Evolutionary conservation across 495 filamentous ascomycete genomes (phyloP).

Genomic region (Parathielavia appendiculata): DNA sequence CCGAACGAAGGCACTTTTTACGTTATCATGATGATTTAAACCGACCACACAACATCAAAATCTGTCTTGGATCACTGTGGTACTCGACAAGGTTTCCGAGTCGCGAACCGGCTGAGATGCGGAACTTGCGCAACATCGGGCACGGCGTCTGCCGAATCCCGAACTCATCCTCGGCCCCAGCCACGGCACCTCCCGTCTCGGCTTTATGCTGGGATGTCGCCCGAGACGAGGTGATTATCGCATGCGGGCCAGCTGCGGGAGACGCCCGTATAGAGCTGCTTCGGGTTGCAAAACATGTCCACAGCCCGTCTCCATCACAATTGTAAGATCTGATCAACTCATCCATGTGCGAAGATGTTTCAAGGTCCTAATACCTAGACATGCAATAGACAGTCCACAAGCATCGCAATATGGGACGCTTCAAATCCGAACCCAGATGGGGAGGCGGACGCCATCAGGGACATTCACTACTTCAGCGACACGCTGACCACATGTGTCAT

Average conservation of each 20-base stretch:
- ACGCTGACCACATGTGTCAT: constrained; percentile 70
- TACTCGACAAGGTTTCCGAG: not conserved
- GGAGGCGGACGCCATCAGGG: constrained; percentile 62
- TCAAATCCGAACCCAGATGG: constrained; percentile 65
- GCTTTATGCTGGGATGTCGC: constrained; percentile 72
- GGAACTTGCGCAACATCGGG: constrained; percentile 70
- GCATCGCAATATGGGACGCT: constrained; percentile 83
- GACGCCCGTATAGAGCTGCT: constrained; percentile 62
- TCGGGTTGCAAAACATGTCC: constrained; percentile 42
- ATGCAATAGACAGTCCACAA: constrained; percentile 27
- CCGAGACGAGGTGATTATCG: constrained; percentile 64
- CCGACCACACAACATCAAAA: not conserved
- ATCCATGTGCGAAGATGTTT: not conserved
- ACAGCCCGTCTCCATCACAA: constrained; percentile 32
- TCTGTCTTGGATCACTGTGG: not conserved
- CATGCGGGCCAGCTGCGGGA: constrained; percentile 63
- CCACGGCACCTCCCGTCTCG: constrained; percentile 45
- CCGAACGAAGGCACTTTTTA: constrained; percentile 12
- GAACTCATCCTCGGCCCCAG: constrained; percentile 23
- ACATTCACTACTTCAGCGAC: constrained; percentile 80
- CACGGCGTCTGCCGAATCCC: constrained; percentile 53
- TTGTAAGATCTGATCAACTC: constrained; percentile 39
- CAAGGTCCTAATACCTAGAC: not conserved
- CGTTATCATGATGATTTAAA: constrained; percentile 6
- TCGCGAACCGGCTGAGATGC: constrained; percentile 48